Percentiles rank a stretch among this genome's conserved stretches.
phyloP scores from a whole-genome alignment of 441 rosid genomes.

The Populus hybrid region DNA sequence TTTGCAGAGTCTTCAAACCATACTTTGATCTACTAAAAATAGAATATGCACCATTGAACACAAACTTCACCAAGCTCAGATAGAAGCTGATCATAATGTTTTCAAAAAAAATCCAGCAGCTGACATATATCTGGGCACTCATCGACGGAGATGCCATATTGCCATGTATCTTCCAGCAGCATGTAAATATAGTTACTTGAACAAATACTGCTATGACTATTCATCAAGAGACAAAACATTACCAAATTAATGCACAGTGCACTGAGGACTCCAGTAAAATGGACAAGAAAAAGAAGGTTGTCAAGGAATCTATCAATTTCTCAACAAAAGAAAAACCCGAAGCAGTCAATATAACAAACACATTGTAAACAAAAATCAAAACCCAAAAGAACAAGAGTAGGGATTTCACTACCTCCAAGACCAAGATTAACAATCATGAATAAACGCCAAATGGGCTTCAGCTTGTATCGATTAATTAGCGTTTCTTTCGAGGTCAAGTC shows the following conservation, averaged over 20 bases:
- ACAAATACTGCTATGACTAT: too few species aligned
- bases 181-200: too few species aligned
- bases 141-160: too few species aligned
- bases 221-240: too few species aligned
- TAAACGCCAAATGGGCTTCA: slow-evolving; percentile 50
- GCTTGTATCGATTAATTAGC: slow-evolving; percentile 36
- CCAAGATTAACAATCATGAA: slow-evolving; percentile 74
- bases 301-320: background rate
- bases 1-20: background rate
- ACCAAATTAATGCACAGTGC: too few species aligned
- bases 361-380: slow-evolving; percentile 16
- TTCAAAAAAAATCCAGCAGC: too few species aligned
- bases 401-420: slow-evolving; percentile 61
- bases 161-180: too few species aligned
- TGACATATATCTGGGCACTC: too few species aligned
- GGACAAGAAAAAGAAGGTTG: background rate
- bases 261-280: too few species aligned
- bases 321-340: background rate
- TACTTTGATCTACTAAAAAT: background rate
- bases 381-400: background rate
- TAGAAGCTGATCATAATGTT: too few species aligned
- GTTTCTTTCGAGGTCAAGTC: slow-evolving; percentile 29
- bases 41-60: background rate
- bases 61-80: background rate
- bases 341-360: slow-evolving; percentile 45